These are phyloP conservation scores for Lophiotrema nucula DNA, from an alignment of 495 filamentous ascomycete genomes.

Conservation along the genomic window DNA sequence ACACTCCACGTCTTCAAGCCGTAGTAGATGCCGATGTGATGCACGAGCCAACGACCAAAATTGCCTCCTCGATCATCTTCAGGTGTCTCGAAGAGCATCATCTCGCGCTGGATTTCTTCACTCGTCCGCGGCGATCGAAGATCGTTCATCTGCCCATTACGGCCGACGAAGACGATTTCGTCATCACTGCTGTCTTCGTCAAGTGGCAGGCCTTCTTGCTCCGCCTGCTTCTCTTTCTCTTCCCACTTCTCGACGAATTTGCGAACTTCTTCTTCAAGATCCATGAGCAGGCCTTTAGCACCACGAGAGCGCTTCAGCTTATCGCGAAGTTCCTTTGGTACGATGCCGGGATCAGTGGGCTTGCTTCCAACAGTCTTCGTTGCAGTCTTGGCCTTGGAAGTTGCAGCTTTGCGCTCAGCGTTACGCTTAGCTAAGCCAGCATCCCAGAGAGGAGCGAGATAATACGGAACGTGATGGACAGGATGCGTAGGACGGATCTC, in stretches of 20 bases:
- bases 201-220: slow-evolving; percentile 42
- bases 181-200: slow-evolving; percentile 63
- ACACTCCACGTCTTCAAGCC: slow-evolving; percentile 82
- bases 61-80: slow-evolving; percentile 71
- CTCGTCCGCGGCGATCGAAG: slow-evolving; percentile 41
- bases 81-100: slow-evolving; percentile 72
- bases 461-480: slow-evolving; percentile 77
- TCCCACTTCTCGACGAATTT: slow-evolving; percentile 41
- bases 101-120: slow-evolving; percentile 47
- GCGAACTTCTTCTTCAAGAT: slow-evolving; percentile 41
- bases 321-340: slow-evolving; percentile 61
- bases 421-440: slow-evolving; percentile 54
- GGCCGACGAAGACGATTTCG: slow-evolving; percentile 89
- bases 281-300: slow-evolving; percentile 48
- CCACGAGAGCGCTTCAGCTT: slow-evolving; percentile 70
- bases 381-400: slow-evolving; percentile 42
- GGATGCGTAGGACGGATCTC: slow-evolving; percentile 73
- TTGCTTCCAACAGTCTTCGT: slow-evolving; percentile 34
- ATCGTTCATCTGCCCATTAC: slow-evolving; percentile 72
- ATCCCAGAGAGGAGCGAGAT: slow-evolving; percentile 86
- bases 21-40: slow-evolving; percentile 90
- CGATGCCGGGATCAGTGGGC: slow-evolving; percentile 44
- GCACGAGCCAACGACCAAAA: slow-evolving; percentile 94
- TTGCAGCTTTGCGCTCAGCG: slow-evolving; percentile 34
- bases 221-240: slow-evolving; percentile 50